Base-by-base conservation (phyloP, 2,329 filamentous ascomycete genomes). In the Colletotrichum kahawae region DNA sequence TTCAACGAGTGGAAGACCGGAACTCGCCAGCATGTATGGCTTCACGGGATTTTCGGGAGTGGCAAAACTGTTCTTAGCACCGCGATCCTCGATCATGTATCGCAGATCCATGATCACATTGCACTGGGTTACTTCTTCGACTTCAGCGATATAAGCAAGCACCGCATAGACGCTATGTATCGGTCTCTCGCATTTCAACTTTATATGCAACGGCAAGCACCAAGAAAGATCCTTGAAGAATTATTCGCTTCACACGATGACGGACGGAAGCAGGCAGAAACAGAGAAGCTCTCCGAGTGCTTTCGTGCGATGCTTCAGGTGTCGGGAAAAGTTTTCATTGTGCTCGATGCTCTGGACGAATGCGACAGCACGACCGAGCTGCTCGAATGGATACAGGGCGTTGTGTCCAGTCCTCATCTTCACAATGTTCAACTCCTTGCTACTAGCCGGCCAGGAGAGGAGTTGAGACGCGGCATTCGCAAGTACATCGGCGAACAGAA, bases 391-490 rank as follows among this genome's bases (percentile, higher is more conserved):
- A 14, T 67, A 2, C 14, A 31, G 14, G 8, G 7, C 4, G 13
- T 31, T 7, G 10, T 54, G 4, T 77, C 74, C 21, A 71, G 9
- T 7, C 18, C 75, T 29, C 24, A 51, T 0, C n/a, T 71, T 4
- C 10, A 18, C 12, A 7, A 51, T 21, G 9, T 71, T 10, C 36
- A 66, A 21, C 38, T 74, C 8, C 21, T 74, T 12, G 48, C 24
- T 24, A 43, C 66, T 13, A 34, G 71, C 7, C 66, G 71, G n/a
- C 36, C 59, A 12, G 24, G 34, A 59, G 48, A 27, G 16, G 54
- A 66, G 7, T 74, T 74, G 5, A 16, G 7, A 31, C n/a, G 21
- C 2, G 16, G 43, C 3, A 43, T 73, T 12, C 56, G 31, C 1
- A 13, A 2, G 8, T 33, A 14, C 2, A 63, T 56, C 7, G 43